These are phyloP conservation scores for Betula pendula DNA, from an alignment of 306 rosid genomes.

Conservation along the genomic window DNA sequence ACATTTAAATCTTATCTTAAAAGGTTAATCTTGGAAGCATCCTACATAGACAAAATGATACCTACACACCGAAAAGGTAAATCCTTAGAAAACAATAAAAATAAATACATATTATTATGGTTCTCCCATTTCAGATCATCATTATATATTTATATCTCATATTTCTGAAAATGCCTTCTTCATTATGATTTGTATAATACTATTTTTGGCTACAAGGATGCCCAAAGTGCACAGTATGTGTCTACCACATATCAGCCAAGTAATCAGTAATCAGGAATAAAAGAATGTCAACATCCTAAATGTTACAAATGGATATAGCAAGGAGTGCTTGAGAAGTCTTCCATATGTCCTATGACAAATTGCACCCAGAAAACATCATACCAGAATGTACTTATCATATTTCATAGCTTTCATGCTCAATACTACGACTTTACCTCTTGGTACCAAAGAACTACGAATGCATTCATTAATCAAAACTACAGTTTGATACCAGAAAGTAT, in stretches of 20 bases:
- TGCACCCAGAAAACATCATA: not conserved
- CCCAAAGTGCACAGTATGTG: not conserved
- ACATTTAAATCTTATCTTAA: not conserved
- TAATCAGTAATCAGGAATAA: not conserved
- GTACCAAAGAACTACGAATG: not conserved
- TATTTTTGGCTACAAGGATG: not conserved
- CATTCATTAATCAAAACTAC: not conserved
- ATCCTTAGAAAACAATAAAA: not conserved
- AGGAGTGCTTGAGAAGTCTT: not conserved
- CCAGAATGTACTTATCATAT: not conserved
- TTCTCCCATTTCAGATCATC: not conserved
- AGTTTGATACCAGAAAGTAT: not conserved
- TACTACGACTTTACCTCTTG: not conserved
- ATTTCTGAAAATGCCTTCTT: not conserved
- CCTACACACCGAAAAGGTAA: not conserved
- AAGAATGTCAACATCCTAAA: not conserved
- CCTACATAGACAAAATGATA: not conserved
- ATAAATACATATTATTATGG: not conserved
- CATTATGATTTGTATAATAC: not conserved
- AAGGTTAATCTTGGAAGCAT: not conserved
- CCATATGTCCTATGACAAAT: not conserved
- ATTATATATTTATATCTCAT: not conserved
- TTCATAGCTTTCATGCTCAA: not conserved
- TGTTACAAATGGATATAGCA: not conserved
- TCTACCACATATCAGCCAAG: not conserved